Percentiles rank a stretch among this genome's conserved stretches.
These are phyloP conservation scores for Exidia glandulosa DNA, from an alignment of 768 basidiomycete species.

Conservation along the genomic window DNA sequence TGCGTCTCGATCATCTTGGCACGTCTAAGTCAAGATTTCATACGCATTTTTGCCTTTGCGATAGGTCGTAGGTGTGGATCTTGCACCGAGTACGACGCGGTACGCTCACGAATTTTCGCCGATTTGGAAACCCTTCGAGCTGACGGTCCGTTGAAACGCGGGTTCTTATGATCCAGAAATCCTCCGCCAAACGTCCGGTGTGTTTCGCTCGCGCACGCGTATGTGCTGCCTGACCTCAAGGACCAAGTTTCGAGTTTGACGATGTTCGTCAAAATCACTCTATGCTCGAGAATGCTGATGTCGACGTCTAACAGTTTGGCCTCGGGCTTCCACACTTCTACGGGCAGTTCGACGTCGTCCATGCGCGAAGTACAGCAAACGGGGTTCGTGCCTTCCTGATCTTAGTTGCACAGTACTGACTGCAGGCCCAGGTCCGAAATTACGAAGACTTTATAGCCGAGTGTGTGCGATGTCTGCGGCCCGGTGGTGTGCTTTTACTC, in stretches of 20 bases:
- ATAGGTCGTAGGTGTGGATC: conserved; percentile 21
- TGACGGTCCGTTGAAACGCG: background rate
- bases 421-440: conserved; percentile 17
- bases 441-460: conserved; percentile 18
- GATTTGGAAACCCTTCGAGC: background rate
- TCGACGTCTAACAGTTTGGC: conserved; percentile 14
- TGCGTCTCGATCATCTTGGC: background rate
- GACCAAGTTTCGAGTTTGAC: conserved; percentile 23
- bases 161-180: too few species aligned
- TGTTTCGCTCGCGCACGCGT: conserved; percentile 2
- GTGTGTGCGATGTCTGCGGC: conserved; percentile 16
- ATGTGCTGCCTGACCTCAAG: background rate
- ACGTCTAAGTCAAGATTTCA: too few species aligned
- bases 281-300: background rate
- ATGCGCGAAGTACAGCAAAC: conserved; percentile 18
- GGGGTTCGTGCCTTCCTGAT: conserved; percentile 19
- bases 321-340: conserved; percentile 22
- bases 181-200: conserved; percentile 21
- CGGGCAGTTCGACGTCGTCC: conserved; percentile 20
- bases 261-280: conserved; percentile 16
- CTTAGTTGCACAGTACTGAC: background rate
- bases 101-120: conserved; percentile 11
- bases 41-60: background rate
- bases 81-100: conserved; percentile 18
- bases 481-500: conserved; percentile 19